Evolutionary conservation across 2,329 filamentous ascomycete genomes (phyloP), one percentile per base, ranked within the genome.

Genomic region (Sporothrix schenckii): DNA sequence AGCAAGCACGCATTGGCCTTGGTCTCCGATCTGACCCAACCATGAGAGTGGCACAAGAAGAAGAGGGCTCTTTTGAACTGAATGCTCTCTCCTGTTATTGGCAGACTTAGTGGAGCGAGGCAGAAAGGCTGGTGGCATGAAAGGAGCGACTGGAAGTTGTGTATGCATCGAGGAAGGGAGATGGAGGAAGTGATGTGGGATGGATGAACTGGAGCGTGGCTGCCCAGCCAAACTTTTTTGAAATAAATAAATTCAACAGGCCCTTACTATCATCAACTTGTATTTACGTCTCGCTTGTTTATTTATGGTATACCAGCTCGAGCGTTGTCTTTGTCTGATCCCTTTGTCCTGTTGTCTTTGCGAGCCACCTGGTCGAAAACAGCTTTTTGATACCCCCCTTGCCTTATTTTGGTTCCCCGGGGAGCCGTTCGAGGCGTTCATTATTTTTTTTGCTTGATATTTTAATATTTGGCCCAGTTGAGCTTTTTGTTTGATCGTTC

Each of bases 301-400:
- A 58, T 58, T 58, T 41, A 9, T 27, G 27, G 53, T 9, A 39
- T 39, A 21, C 30, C 53, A 21, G 5, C 21, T 21, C 11, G 6
- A 61, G 58, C 39, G 34, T 19, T 44, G 13, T 47, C 58, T 39
- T 61, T 47, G 16, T 61, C 27, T 21, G 14, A 13, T 3, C 19
- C 16, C 27, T 49, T 49, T 34, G 24, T 50, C 10, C 61, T 13
- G 21, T 44, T 65, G 21, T 16, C 4, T 65, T 49, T 50, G 24
- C 19, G 39, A 27, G 7, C 6, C 21, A 27, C 58, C 56, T 44
- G 34, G 24, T 21, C 47, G 58, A 21, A 47, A 19, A 1, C 34
- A 21, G 56, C 39, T 11, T 47, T 63, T 63, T 63, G 21, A 47
- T 63, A 63, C 58, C 58, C 54, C 34, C 56, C 41, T 63, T 63